These are phyloP conservation scores for Talaromyces funiculosus DNA, from an alignment of 2,329 filamentous ascomycete genomes.

Conservation along the genomic window DNA sequence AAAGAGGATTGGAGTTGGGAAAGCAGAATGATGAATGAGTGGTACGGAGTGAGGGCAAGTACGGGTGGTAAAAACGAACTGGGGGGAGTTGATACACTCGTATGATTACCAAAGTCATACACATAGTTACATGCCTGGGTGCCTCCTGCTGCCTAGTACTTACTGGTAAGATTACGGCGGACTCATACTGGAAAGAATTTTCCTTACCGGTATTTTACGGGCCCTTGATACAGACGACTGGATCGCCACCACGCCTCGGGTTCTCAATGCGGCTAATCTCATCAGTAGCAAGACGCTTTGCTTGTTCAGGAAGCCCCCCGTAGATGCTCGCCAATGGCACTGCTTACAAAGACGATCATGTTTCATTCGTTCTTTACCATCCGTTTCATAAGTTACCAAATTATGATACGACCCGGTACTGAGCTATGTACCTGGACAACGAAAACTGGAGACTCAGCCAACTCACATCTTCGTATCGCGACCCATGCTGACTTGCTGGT, in stretches of 20 bases:
- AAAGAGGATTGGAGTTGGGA: background rate
- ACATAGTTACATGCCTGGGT: no score
- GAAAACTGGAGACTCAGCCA: background rate
- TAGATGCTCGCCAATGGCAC: background rate
- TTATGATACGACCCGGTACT: background rate
- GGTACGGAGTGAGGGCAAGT: background rate
- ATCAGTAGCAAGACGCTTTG: background rate
- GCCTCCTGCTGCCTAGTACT: background rate
- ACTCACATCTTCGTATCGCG: background rate
- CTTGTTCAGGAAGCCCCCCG: background rate
- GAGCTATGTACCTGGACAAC: background rate
- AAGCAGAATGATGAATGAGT: background rate
- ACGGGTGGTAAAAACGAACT: background rate
- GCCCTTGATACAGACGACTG: background rate
- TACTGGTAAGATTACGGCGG: background rate
- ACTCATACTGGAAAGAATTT: background rate
- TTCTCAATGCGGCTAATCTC: background rate
- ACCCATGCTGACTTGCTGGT: background rate
- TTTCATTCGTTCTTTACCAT: background rate
- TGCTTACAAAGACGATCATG: background rate
- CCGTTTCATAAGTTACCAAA: background rate
- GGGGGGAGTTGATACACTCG: background rate
- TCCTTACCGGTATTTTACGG: background rate
- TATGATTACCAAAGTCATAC: background rate
- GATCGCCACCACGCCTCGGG: background rate